Base-by-base conservation (phyloP, 106 monocot genomes). In the Dactylorhiza incarnata region DNA sequence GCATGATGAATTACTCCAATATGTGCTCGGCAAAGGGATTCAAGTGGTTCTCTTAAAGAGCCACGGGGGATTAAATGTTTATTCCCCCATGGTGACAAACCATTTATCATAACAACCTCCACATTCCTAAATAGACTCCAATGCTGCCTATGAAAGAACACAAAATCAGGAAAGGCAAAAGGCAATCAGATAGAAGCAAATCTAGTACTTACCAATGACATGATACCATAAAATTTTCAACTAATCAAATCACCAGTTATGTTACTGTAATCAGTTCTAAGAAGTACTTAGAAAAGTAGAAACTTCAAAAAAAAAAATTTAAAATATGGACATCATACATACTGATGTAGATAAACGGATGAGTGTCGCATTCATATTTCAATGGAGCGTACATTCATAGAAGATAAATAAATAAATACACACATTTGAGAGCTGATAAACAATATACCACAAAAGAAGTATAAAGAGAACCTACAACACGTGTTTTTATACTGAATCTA, bases 101-200 rank as follows among this genome's bases (percentile, higher is more conserved):
- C 84, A 83, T 96, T 96, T 73, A 96, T 44, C 93, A 96, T 96
- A 69, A 93, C 85, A 82, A 96, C 82, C 56, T 96, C 89, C 9
- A 90, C 73, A 81, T 93, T 81, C 65, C 89, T 87, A 49, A 50
- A 53, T 68, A 96, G 82, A 72, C 85, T 96, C 90, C 83, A 90
- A 49, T 96, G 88, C 90, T 96, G 83, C 81, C 92, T 89, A 84
- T 72, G 10, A 87, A 59, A 88, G 51, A 86, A 81, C 45, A 68
- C 23, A 76, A 76, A 49, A 73, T 1, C 7, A 77, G 43, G 19
- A 71, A 25, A 65, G 45, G 79, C 11, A 66, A 66, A 29, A 66
- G 5, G 4, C n/a, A 69, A 69, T 69, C 13, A 45, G 17, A 69
- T 45, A 69, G 45, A 69, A 52, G 8, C 1, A 52, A 69, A 25